phyloP scores from a whole-genome alignment of 768 basidiomycete species.

The Candolleomyces eurysporus region DNA sequence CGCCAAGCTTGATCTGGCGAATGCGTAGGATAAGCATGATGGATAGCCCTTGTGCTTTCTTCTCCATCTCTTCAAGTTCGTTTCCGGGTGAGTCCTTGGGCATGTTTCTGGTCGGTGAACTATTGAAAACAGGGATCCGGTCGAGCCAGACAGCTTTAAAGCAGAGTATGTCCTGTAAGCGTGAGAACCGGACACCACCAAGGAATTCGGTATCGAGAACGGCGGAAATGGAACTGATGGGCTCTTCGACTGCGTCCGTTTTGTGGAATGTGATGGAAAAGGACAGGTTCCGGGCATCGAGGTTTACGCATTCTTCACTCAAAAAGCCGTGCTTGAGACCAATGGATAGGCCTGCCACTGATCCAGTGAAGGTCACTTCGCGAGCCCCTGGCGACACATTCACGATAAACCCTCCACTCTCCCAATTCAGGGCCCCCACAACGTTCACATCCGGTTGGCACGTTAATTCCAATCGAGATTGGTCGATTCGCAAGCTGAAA shows the following conservation, averaged over 20 bases:
- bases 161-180: conserved; percentile 88
- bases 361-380: conserved; percentile 72
- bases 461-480: conserved; percentile 80
- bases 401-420: conserved; percentile 88
- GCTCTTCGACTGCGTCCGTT: conserved; percentile 33
- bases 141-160: conserved; percentile 97
- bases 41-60: conserved; percentile 43
- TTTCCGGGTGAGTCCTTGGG: conserved; percentile 12
- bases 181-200: conserved; percentile 76
- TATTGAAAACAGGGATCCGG: conserved; percentile 73
- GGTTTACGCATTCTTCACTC: conserved; percentile 76
- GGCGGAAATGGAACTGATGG: conserved; percentile 61
- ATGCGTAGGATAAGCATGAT: conserved; percentile 69
- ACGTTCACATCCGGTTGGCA: conserved; percentile 93
- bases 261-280: conserved; percentile 75
- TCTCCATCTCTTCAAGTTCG: neutral
- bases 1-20: conserved; percentile 67
- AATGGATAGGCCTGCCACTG: conserved; percentile 76
- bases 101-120: conserved; percentile 23
- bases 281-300: conserved; percentile 79
- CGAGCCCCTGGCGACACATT: conserved; percentile 72
- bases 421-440: conserved; percentile 86
- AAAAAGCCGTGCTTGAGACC: conserved; percentile 84
- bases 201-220: conserved; percentile 84
- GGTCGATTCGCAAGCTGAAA: conserved; percentile 89